phyloP scores from a whole-genome alignment of 768 basidiomycete genomes.

The Crassisporium funariophilum region DNA sequence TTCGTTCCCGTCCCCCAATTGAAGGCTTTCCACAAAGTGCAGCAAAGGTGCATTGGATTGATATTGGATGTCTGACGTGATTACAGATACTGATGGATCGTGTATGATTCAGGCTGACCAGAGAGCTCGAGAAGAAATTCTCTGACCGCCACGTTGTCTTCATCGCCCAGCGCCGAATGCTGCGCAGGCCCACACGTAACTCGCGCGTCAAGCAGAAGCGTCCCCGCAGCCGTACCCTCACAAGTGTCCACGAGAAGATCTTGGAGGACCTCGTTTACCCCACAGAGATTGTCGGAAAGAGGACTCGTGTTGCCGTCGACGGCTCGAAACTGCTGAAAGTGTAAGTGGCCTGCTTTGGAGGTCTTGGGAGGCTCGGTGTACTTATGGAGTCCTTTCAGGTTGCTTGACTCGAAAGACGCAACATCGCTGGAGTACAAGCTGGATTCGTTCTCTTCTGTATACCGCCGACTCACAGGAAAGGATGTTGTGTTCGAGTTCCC shows the following conservation, averaged over 20 bases:
- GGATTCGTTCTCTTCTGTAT: conserved; percentile 98
- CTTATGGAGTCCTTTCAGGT: conserved; percentile 47
- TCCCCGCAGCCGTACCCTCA: conserved; percentile 95
- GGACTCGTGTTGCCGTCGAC: conserved; percentile 91
- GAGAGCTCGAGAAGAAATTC: conserved; percentile 99
- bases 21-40: conserved; percentile 98
- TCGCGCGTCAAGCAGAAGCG: conserved; percentile 95
- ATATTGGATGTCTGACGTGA: conserved; percentile 6
- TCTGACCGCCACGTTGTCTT: conserved; percentile 99
- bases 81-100: conserved; percentile 12
- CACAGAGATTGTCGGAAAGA: conserved; percentile 98
- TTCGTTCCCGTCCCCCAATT: conserved; percentile 97
- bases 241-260: conserved; percentile 96
- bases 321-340: conserved; percentile 97
- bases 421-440: conserved; percentile 99
- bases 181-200: conserved; percentile 94
- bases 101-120: conserved; percentile 71
- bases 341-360: conserved; percentile 58
- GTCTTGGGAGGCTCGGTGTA: conserved; percentile 5
- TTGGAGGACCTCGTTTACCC: conserved; percentile 99
- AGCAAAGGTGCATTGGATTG: conserved; percentile 71
- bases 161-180: conserved; percentile 97
- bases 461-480: conserved; percentile 94
- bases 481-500: conserved; percentile 96
- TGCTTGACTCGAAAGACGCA: conserved; percentile 97